Percentiles rank a stretch among this genome's conserved stretches.
Conservation (phyloP, 225 moss, liverwort and hornwort genomes). For the Lunularia cruciata region DNA sequence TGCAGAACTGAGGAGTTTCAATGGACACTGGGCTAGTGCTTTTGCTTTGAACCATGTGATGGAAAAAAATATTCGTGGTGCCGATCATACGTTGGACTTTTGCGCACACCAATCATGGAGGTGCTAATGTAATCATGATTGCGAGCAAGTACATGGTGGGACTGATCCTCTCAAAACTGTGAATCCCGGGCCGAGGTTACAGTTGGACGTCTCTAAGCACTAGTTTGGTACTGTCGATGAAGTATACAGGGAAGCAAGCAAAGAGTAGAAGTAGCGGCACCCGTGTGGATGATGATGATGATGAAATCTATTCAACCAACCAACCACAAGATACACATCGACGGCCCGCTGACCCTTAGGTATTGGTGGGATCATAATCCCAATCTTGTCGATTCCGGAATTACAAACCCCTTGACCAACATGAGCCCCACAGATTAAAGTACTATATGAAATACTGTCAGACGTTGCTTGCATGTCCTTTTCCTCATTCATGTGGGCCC, state of each 20-base stretch:
- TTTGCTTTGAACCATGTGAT: no score
- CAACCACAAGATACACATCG: neutral
- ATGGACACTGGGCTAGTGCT: no score
- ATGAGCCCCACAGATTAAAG: constrained; percentile 2
- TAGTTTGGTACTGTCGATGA: neutral
- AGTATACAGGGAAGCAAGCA: neutral
- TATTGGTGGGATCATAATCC: neutral
- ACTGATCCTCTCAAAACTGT: neutral
- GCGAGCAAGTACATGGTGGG: neutral
- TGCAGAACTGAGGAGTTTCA: no score
- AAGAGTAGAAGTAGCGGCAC: neutral
- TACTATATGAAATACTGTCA: neutral
- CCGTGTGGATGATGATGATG: constrained; percentile 15
- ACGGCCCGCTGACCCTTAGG: neutral
- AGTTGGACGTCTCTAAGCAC: neutral
- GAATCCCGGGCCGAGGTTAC: neutral
- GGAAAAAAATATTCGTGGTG: no score
- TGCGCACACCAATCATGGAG: neutral
- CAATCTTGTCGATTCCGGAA: neutral
- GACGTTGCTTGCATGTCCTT: neutral
- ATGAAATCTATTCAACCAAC: neutral
- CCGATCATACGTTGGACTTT: neutral
- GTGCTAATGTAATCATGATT: neutral
- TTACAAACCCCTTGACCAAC: neutral
- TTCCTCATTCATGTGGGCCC: neutral